Conservation (phyloP, 257 asterid species). For the Solanum tarijense region DNA sequence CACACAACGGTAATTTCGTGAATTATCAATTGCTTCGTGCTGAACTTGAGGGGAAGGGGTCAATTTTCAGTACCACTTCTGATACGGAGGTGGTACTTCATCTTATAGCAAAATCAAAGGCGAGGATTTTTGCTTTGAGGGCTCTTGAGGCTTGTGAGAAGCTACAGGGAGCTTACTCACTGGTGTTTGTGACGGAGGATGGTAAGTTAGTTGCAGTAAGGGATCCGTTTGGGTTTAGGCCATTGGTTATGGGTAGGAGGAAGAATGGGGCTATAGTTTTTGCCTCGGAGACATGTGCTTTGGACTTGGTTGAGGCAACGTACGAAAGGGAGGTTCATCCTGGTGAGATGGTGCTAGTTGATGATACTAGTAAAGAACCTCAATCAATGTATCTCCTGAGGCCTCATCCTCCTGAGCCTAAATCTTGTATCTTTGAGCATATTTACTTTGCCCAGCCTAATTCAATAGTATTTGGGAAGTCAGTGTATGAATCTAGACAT, state of each 20-base stretch:
- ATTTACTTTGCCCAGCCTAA: slow-evolving; percentile 71
- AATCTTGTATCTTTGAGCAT: slow-evolving; percentile 80
- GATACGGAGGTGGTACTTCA: slow-evolving; percentile 89
- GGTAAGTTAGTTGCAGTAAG: slow-evolving; percentile 29
- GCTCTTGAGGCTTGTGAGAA: slow-evolving; percentile 78
- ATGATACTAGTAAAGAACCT: slow-evolving; percentile 15
- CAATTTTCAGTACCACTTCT: slow-evolving; percentile 73
- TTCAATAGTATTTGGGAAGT: slow-evolving; percentile 62
- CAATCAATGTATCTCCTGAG: slow-evolving; percentile 41
- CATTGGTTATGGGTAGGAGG: slow-evolving; percentile 44
- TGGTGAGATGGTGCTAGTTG: slow-evolving; percentile 38
- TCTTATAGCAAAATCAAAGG: slow-evolving; percentile 69
- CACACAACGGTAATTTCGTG: slow-evolving; percentile 92
- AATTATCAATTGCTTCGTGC: slow-evolving; percentile 73
- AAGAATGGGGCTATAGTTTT: slow-evolving; percentile 35
- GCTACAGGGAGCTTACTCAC: slow-evolving; percentile 79
- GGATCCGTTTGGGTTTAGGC: slow-evolving; percentile 39
- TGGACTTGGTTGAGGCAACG: slow-evolving; percentile 58
- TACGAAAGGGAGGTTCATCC: slow-evolving; percentile 47
- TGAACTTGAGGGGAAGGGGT: slow-evolving; percentile 70
- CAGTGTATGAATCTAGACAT: slow-evolving; percentile 67
- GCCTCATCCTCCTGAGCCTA: slow-evolving; percentile 42
- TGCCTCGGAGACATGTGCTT: slow-evolving; percentile 42
- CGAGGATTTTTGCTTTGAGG: slow-evolving; percentile 56
- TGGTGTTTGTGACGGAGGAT: slow-evolving; percentile 42